Base-by-base conservation (phyloP, 352 stramenopile genomes). In the Phytopythium chamaehyphon region DNA sequence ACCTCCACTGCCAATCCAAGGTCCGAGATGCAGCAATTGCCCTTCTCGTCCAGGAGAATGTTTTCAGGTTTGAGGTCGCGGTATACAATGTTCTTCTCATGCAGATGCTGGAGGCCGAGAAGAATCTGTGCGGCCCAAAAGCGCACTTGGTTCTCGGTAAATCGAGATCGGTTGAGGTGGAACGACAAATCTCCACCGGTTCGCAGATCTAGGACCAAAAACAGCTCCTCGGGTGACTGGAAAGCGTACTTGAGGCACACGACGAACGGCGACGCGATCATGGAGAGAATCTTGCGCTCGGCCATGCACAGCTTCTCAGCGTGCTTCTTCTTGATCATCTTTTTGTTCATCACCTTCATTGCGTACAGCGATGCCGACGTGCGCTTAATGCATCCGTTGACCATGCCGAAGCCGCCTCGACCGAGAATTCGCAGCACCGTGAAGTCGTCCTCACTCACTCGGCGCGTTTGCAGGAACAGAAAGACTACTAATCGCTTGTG, bases 221-320 rank as follows among this genome's bases (percentile, higher is more conserved):
- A 99, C 5, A 99, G 74, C 61, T 98, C 98, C 31, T 98, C 91
- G 1, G 81, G 63, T 16, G 83, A 97, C 72, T 98, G 93, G 55
- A 98, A 98, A 4, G 95, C 93, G 66, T 96, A 98, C 61, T 98
- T 95, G 24, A 99, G 66, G 57, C 94, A 97, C 42, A 98, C 92
- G 11, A 99, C 93, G 54, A 98, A 98, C 15, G 95, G 82, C 19
- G 70, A 86, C 10, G 74, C 73, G 46, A 90, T 81, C 73, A 82
- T 78, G 8, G 82, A 66, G 22, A 92, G 67, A 33, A 92, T 86
- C 53, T 86, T 86, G 39, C 82, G 75, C 54, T 92, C 82, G 6
- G 82, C 80, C 23, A 89, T 61, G 33, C 82, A 88, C 21, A 92
- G 55, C 47, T 90, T 90, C 59, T 86, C 74, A 2, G 76, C 73